A percentile compares a stretch with the other conserved stretches of the same genome.
These are phyloP conservation scores for Fusarium secorum DNA, from an alignment of 2,329 filamentous ascomycete genomes.

Conservation along the genomic window DNA sequence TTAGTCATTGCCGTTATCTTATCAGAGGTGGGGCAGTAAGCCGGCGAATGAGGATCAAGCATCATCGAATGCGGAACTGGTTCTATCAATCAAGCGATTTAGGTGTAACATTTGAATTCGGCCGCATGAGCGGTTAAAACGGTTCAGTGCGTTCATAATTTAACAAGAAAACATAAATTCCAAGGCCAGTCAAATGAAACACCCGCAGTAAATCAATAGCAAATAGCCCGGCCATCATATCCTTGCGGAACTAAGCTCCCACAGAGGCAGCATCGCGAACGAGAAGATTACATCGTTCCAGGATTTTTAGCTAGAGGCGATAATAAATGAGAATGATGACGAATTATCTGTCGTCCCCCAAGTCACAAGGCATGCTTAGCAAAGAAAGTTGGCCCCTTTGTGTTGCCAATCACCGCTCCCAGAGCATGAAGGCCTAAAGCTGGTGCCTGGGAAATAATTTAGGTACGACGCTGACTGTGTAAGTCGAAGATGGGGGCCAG, in stretches of 20 bases:
- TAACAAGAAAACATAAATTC: background rate
- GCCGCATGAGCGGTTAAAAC: background rate
- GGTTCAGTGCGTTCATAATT: background rate
- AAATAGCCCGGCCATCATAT: background rate
- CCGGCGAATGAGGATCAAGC: constrained; percentile 18
- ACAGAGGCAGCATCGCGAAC: background rate
- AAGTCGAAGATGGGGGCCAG: constrained; percentile 28
- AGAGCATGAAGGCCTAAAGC: constrained; percentile 22
- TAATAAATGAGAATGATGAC: constrained; percentile 24
- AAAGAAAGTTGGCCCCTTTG: constrained; percentile 20
- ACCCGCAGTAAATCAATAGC: background rate
- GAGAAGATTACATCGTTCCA: background rate
- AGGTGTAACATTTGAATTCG: background rate
- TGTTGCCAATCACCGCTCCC: constrained; percentile 26
- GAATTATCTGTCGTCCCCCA: constrained; percentile 17
- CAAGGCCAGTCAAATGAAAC: background rate
- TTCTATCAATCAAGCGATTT: background rate
- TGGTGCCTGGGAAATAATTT: constrained; percentile 26
- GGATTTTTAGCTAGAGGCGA: background rate
- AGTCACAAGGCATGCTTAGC: constrained; percentile 29
- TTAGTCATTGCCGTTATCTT: constrained; percentile 1
- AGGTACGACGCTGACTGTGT: constrained; percentile 33
- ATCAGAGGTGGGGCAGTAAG: constrained; percentile 8
- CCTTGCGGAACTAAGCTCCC: constrained; percentile 2
- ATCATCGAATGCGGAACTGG: background rate